Evolutionary conservation across 148 eudicot species (phyloP), one percentile per base, ranked within the genome.

Genomic region (Fagopyrum esculentum): DNA sequence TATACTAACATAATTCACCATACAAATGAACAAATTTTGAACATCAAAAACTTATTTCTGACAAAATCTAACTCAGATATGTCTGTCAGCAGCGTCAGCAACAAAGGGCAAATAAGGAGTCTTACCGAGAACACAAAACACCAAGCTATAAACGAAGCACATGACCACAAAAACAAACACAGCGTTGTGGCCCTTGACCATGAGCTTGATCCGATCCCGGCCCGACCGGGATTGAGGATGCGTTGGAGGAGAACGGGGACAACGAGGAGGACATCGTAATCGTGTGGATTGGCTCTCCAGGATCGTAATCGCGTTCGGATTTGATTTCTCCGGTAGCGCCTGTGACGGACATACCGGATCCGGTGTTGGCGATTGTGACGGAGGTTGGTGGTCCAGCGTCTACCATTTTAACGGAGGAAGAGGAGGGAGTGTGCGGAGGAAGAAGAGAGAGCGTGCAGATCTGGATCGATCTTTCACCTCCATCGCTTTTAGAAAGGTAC

Each of bases 71-170:
- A 22, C 26, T 22, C 26, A n/a, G n/a, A n/a, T n/a, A 22, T 95
- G 97, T 12, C 92, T 82, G 6, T 83, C 89, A 57, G 98, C 98
- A 73, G 98, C 98, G 55, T 95, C 96, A 75, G 92, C 97, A 55
- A 95, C 91, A 75, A 92, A 75, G 55, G 98, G 98, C 92, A 95
- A 82, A 59, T 92, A 89, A 0, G 98, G 98, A 43, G 97, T 92
- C 81, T 61, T 83, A 3, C 98, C 98, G 68, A 92, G 82, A 54
- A 94, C 13, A 66, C 85, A 80, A 12, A 29, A 78, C 71, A 82
- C 85, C 29, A 84, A 74, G 46, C 93, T 86, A 77, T 95, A 95
- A 4, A 86, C 80, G 77, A 92, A 92, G 35, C 92, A 92, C 6
- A 70, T 73, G 30, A 85, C 87, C 5, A 87, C 54, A 30, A 86